Conservation (phyloP, 768 basidiomycete genomes). For the Lactarius sp. region DNA sequence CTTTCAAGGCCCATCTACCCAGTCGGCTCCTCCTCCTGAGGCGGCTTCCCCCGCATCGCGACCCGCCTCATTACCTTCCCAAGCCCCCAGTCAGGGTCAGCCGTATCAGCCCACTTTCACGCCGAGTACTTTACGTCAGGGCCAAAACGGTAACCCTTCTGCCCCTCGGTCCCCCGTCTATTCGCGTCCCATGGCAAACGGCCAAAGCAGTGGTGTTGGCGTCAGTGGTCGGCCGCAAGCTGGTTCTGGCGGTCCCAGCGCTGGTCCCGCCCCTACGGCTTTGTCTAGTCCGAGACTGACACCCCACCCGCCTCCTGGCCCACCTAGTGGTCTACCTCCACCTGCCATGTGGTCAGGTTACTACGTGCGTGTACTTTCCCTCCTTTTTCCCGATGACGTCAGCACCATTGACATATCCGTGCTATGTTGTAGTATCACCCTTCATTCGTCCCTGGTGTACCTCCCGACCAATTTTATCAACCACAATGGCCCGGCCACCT, state of each 20-base stretch:
- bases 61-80: slow-evolving; percentile 47
- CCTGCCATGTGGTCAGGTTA: slow-evolving; percentile 42
- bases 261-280: slow-evolving; percentile 41
- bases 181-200: slow-evolving; percentile 49
- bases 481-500: slow-evolving; percentile 33
- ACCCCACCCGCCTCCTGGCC: slow-evolving; percentile 52
- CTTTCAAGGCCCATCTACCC: slow-evolving; percentile 46
- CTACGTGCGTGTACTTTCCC: slow-evolving; percentile 48
- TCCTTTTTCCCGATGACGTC: slow-evolving; percentile 7
- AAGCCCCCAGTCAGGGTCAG: slow-evolving; percentile 28
- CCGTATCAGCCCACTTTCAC: slow-evolving; percentile 16
- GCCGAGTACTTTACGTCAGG: slow-evolving; percentile 20
- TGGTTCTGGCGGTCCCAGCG: slow-evolving; percentile 37
- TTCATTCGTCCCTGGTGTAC: slow-evolving; percentile 37
- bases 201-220: slow-evolving; percentile 40
- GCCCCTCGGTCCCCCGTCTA: slow-evolving; percentile 60
- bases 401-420: slow-evolving; percentile 16
- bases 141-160: slow-evolving; percentile 22
- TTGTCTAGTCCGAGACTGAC: slow-evolving; percentile 65
- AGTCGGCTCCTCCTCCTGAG: slow-evolving; percentile 27
- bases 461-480: slow-evolving; percentile 39
- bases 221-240: slow-evolving; percentile 39
- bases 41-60: slow-evolving; percentile 41
- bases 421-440: slow-evolving; percentile 35
- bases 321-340: slow-evolving; percentile 45